phyloP scores from a whole-genome alignment of 495 filamentous ascomycete species.

The Massariosphaeria phaeospora region DNA sequence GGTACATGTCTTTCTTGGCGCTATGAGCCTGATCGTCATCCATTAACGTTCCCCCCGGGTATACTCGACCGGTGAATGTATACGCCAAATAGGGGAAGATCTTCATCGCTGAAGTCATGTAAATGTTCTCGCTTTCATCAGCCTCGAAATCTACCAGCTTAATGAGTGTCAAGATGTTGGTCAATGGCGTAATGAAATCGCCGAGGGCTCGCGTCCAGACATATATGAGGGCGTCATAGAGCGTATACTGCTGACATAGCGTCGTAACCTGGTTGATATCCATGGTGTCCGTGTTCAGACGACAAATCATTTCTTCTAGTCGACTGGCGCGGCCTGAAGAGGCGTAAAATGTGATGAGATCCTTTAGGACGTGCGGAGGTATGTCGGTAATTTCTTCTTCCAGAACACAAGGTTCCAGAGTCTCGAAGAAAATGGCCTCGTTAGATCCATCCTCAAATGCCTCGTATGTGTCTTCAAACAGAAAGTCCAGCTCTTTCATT shows the following conservation, averaged over 20 bases:
- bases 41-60: slow-evolving; percentile 77
- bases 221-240: slow-evolving; percentile 95
- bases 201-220: slow-evolving; percentile 88
- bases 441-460: slow-evolving; percentile 75
- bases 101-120: slow-evolving; percentile 67
- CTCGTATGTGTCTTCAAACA: slow-evolving; percentile 87
- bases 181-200: slow-evolving; percentile 86
- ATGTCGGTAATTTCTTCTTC: slow-evolving; percentile 68
- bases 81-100: slow-evolving; percentile 95
- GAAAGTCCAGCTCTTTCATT: slow-evolving; percentile 69
- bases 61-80: slow-evolving; percentile 81
- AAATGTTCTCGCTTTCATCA: slow-evolving; percentile 43
- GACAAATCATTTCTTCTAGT: slow-evolving; percentile 92
- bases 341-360: slow-evolving; percentile 74
- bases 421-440: slow-evolving; percentile 75
- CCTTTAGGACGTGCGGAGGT: slow-evolving; percentile 80
- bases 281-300: slow-evolving; percentile 82
- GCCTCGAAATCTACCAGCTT: slow-evolving; percentile 51
- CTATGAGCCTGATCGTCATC: slow-evolving; percentile 60
- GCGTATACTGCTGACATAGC: slow-evolving; percentile 81
- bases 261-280: slow-evolving; percentile 90
- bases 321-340: slow-evolving; percentile 62
- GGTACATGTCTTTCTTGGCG: slow-evolving; percentile 83
- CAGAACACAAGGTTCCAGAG: slow-evolving; percentile 77
- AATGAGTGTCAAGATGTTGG: slow-evolving; percentile 74